A percentile compares a stretch with the other conserved stretches of the same genome.
Evolutionary conservation across 495 filamentous ascomycete species (phyloP).

Genomic region (Letharia columbiana): DNA sequence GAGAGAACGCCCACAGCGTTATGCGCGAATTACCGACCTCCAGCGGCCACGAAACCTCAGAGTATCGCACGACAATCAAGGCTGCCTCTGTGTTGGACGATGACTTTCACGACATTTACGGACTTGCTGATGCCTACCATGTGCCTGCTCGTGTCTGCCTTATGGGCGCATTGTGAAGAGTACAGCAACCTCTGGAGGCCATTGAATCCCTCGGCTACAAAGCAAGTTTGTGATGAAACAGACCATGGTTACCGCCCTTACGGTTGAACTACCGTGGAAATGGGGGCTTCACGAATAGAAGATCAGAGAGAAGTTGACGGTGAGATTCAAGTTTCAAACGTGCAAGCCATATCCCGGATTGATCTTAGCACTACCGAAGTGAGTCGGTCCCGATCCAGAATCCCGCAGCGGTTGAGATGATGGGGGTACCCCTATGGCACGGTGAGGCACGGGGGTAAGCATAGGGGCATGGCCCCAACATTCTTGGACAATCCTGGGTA

Average conservation of each 20-base stretch:
- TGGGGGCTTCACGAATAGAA: background rate
- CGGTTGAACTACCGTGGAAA: background rate
- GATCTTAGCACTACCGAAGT: background rate
- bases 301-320: background rate
- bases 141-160: background rate
- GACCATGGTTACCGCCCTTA: background rate
- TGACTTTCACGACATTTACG: background rate
- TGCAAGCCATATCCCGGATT: background rate
- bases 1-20: background rate
- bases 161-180: background rate
- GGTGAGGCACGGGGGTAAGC: constrained; percentile 4
- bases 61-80: background rate
- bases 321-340: background rate
- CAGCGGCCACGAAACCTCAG: background rate
- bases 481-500: background rate
- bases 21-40: background rate
- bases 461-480: background rate
- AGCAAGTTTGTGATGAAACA: background rate
- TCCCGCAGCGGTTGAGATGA: background rate
- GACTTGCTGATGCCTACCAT: background rate
- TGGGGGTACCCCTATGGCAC: constrained; percentile 2
- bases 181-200: background rate
- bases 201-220: background rate
- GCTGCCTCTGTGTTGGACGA: background rate
- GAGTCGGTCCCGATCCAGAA: background rate